phyloP scores from a whole-genome alignment of 2,329 filamentous ascomycete genomes.

The Epichloe aotearoae region DNA sequence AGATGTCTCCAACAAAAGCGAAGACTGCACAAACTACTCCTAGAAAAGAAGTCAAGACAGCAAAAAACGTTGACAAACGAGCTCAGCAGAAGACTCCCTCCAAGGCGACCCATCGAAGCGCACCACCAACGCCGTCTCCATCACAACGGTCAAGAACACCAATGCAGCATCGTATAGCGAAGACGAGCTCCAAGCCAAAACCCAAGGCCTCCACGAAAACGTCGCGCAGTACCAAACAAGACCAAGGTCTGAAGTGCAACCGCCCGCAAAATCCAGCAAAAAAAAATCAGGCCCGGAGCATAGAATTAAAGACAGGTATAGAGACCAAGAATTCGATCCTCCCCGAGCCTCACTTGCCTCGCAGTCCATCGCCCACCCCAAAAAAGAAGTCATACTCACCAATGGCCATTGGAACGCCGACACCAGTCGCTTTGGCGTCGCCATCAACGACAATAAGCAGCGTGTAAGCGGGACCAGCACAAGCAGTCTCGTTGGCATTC shows the following conservation, averaged over 20 bases:
- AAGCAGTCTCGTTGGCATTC: not conserved
- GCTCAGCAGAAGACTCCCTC: conserved; percentile 5
- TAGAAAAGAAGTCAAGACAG: conserved; percentile 13
- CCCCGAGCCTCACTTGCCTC: not conserved
- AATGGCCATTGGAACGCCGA: not conserved
- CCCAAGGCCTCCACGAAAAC: not conserved
- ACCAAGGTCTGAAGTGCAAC: not conserved
- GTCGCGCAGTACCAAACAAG: not conserved
- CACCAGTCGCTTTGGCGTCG: not conserved
- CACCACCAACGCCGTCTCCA: not conserved
- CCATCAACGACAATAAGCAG: not conserved
- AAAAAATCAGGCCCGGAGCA: not conserved
- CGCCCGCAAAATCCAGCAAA: not conserved
- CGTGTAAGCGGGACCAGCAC: not conserved
- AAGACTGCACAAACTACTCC: conserved; percentile 14
- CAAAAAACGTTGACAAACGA: conserved; percentile 20
- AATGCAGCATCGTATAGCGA: not conserved
- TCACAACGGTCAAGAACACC: not conserved
- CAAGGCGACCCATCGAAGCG: not conserved
- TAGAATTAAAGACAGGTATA: not conserved
- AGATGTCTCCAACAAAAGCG: conserved; percentile 12
- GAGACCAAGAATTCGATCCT: not conserved
- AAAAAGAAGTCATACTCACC: not conserved
- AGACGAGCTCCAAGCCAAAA: not conserved
- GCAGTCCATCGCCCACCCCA: not conserved